Evolutionary conservation across 164 flowering plant species (phyloP), one percentile per base, ranked within the genome.

Genomic region (Malania oleifera): DNA sequence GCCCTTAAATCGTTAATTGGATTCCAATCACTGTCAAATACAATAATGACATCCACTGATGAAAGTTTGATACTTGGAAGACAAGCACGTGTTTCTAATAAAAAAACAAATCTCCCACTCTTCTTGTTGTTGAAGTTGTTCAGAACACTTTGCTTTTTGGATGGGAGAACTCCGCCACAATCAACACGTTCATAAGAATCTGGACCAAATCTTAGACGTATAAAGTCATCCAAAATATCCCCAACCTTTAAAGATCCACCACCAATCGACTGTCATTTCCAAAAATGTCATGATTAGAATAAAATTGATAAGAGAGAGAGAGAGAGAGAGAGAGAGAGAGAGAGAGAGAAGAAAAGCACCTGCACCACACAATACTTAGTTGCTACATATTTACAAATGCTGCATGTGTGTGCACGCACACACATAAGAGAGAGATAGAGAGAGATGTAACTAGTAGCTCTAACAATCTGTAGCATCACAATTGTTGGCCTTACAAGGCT

Each of bases 151-250:
- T 74, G 80, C 73, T 71, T 91, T 66, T 73, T 82, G 23, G 79
- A 63, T 29, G 65, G 52, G 48, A 48, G 1, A 40, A 76, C 8
- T 28, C 37, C 48, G 60, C 76, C 78, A 56, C 74, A 68, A 48
- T 80, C 99, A 64, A 91, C 49, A 14, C 91, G 85, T 65, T 89
- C 97, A 79, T 81, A 95, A 27, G 96, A 76, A 63, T 87, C 80
- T 34, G 52, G 26, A 47, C 97, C 97, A 77, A 78, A 95, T 69
- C 91, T 79, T 61, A 73, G 80, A 34, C 79, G 75, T 51, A 95
- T 52, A 71, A 69, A 82, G 62, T 95, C 99, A 58, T 91, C 97
- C 75, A 95, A 72, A 62, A 86, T 77, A 62, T 83, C 83, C 24
- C 96, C 96, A 56, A 75, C 72, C 61, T 64, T 67, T 59, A 79